Conservation (phyloP, 2,329 filamentous ascomycete species). For the Talaromyces sp. region DNA sequence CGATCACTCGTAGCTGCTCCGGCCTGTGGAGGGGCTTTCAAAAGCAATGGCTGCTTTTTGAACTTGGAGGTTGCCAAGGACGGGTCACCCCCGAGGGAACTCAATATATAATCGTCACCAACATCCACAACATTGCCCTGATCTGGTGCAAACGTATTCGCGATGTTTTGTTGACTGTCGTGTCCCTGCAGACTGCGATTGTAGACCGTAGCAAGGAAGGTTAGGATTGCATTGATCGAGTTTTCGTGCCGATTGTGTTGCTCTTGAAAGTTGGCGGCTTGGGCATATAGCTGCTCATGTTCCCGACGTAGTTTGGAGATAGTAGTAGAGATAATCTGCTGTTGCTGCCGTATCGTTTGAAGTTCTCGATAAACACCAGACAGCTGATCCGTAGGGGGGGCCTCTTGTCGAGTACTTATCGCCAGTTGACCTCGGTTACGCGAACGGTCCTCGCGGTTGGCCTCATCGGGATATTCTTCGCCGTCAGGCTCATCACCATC, state of each 20-base stretch:
- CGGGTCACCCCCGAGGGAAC: constrained; percentile 31
- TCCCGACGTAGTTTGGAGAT: constrained; percentile 77
- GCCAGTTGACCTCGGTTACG: constrained; percentile 40
- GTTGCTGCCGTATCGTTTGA: constrained; percentile 75
- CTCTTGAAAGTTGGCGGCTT: constrained; percentile 82
- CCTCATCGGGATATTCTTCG: constrained; percentile 50
- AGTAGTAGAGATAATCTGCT: constrained; percentile 77
- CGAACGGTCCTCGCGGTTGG: constrained; percentile 27
- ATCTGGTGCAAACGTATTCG: constrained; percentile 71
- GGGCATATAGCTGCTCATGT: constrained; percentile 81
- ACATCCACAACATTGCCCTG: constrained; percentile 61
- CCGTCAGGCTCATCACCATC: constrained; percentile 63
- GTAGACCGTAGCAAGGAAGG: constrained; percentile 94
- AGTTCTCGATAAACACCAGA: constrained; percentile 74
- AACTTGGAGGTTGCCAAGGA: constrained; percentile 35
- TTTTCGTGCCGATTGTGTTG: constrained; percentile 96
- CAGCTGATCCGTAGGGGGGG: constrained; percentile 68
- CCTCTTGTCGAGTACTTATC: constrained; percentile 28
- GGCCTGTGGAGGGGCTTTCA: constrained; percentile 42
- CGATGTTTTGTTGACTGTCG: constrained; percentile 68
- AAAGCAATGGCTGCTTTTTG: constrained; percentile 43
- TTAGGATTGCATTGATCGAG: constrained; percentile 97
- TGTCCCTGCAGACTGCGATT: constrained; percentile 87
- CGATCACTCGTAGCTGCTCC: constrained; percentile 9
- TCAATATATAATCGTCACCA: constrained; percentile 46